Evolutionary conservation across 1,284 basidiomycete species (phyloP), one percentile per base, ranked within the genome.

Genomic region (Macrocystidia cucumis): DNA sequence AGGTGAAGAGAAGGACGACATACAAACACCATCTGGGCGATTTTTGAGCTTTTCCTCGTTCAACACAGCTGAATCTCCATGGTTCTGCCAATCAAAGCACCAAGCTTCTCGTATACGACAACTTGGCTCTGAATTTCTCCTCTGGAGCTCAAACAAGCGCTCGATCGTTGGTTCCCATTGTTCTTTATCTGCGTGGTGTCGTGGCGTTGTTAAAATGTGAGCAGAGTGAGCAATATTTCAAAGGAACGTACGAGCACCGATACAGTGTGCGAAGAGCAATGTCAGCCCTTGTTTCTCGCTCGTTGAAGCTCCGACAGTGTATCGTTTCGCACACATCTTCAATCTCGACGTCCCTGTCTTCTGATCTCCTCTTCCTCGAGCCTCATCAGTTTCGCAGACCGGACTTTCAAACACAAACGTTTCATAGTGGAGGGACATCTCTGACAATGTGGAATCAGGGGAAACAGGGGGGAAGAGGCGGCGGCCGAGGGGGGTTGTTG

Each of bases 11-110:
- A 35, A 12, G 13, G 27, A 4, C 14, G 3, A 53, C 63, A 48
- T 37, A 67, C 64, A 64, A 21, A 66, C 54, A 27, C 51, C 52
- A 13, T 57, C 50, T 9, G 48, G 41, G 20, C 60, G 55, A 24
- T 45, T 35, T 24, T 56, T 51, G 18, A 74, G 53, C 4, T 52
- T 40, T 14, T 45, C 50, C 18, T 51, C 50, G 38, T 74, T 74
- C 21, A 72, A 38, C 1, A 60, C 43, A 6, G 64, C 72, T n/a
- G 69, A 58, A 35, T 73, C 67, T 3, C 71, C 71, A 32, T 75
- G 72, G 32, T 63, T 72, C 16, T 65, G 69, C 52, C 65, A 60
- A 47, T 74, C 72, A 25, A 74, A 60, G 1, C 66, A 54, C 69
- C 72, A 74, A 22, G 69, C 66, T 42, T 75, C 73, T 2, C 63